Evolutionary conservation across 1,139 yeast species (phyloP), one percentile per base, ranked within the genome.

Genomic region (Saccharomyces hybrid): DNA sequence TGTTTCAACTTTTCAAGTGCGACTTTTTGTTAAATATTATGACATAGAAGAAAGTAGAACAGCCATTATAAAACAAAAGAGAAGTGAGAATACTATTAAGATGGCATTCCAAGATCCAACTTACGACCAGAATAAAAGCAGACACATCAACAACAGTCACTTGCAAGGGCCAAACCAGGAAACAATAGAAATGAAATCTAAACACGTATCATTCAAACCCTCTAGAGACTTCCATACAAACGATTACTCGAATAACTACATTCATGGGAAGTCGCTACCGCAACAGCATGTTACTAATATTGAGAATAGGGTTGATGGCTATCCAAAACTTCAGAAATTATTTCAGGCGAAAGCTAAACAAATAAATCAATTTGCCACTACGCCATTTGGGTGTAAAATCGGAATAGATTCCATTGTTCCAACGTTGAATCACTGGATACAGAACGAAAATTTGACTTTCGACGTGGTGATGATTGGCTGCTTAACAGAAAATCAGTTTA

Each of bases 381-480:
- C 73, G 42, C 88, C 95, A 0, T 85, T 76, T 64, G 96, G 96
- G 1, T 77, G 79, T 7, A 73, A 85, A 49, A 77, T 81, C 3
- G 68, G 74, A 13, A 74, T 81, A 2, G 75, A 76, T 41, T 71
- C 78, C 53, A 82, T 89, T 69, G 74, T 81, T 1, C 76, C 80
- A 11, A 77, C 80, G 0, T 72, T 90, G 54, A 76, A 78, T 56
- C 65, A 69, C 7, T 87, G 96, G 95, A 80, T 81, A 42, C 72
- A 71, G 23, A 71, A 73, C 29, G 76, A 80, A 51, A 78, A 78
- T 4, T 64, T 87, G 46, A 81, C 80, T 56, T 91, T 91, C 70
- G 97, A 91, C 67, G 96, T 90, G 9, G 85, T 91, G 9, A 87
- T 91, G 95, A 81, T 91, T 51, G 96, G 96, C 0, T 95, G 95